phyloP scores from a whole-genome alignment of 129 eudicot genomes.

The Flaveria trinervia region DNA sequence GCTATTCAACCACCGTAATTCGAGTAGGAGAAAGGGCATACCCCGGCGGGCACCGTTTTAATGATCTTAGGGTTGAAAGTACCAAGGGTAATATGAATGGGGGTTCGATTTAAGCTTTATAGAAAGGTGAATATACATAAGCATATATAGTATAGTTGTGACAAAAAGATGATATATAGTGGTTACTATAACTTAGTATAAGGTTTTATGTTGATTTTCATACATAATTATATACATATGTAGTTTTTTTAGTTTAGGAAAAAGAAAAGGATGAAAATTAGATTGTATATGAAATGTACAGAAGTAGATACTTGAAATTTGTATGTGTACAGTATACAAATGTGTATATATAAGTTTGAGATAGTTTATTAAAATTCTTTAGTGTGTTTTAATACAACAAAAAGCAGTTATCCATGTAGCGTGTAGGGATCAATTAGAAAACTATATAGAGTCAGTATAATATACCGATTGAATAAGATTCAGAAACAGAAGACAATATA shows the following conservation, averaged over 20 bases:
- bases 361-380: not conserved
- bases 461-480: no score
- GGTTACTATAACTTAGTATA: slow-evolving; percentile 36
- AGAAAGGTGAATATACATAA: slow-evolving; percentile 31
- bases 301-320: slow-evolving; percentile 22
- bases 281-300: slow-evolving; percentile 38
- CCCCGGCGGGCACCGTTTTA: slow-evolving; percentile 82
- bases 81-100: not conserved
- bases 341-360: not conserved
- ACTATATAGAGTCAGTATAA: no score
- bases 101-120: slow-evolving; percentile 14
- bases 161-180: slow-evolving; percentile 31
- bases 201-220: slow-evolving; percentile 27
- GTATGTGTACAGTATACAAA: slow-evolving; percentile 6
- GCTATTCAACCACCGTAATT: slow-evolving; percentile 53
- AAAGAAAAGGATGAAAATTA: slow-evolving; percentile 20
- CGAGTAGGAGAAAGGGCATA: slow-evolving; percentile 77
- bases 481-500: no score
- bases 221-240: slow-evolving; percentile 27
- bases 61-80: not conserved
- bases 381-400: not conserved
- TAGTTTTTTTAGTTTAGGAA: slow-evolving; percentile 13
- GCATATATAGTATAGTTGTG: slow-evolving; percentile 37
- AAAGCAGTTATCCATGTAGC: not conserved
- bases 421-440: no score